Percentiles rank a stretch among this genome's conserved stretches.
Conservation (phyloP, 257 asterid genomes). For the Ajuga chamaepitys region DNA sequence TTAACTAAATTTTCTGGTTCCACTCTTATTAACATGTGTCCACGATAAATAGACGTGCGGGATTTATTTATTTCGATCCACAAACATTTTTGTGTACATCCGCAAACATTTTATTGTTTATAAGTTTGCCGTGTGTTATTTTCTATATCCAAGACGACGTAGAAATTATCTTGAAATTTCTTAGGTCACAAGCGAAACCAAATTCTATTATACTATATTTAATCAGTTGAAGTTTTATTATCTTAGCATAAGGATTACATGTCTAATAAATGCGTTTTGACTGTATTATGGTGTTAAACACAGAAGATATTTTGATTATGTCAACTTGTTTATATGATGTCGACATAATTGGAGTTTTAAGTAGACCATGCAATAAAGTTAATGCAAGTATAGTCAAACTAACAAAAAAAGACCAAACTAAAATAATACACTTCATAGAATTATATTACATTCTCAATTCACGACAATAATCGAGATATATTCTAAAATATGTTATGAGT, state of each 20-base stretch:
- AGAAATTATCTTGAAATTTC: neutral
- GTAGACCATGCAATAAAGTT: constrained; percentile 3
- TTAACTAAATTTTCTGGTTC: too few species aligned
- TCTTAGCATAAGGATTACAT: neutral
- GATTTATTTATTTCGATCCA: neutral
- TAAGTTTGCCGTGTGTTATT: neutral
- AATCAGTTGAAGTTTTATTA: neutral
- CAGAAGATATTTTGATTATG: neutral
- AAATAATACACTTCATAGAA: too few species aligned
- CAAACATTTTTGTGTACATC: neutral
- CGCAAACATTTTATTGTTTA: neutral
- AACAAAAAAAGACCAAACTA: neutral
- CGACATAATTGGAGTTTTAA: constrained; percentile 2
- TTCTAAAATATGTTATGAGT: too few species aligned
- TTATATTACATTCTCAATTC: too few species aligned
- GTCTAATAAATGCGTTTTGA: constrained; percentile 1
- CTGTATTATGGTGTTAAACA: neutral
- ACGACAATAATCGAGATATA: too few species aligned
- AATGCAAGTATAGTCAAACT: constrained; percentile 3
- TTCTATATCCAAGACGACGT: neutral
- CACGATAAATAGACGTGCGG: too few species aligned
- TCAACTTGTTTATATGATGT: constrained; percentile 9
- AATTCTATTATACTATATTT: neutral
- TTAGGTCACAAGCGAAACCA: constrained; percentile 9
- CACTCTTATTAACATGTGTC: too few species aligned